phyloP scores from a whole-genome alignment of 2,329 filamentous ascomycete species.

The Polychaeton citri region DNA sequence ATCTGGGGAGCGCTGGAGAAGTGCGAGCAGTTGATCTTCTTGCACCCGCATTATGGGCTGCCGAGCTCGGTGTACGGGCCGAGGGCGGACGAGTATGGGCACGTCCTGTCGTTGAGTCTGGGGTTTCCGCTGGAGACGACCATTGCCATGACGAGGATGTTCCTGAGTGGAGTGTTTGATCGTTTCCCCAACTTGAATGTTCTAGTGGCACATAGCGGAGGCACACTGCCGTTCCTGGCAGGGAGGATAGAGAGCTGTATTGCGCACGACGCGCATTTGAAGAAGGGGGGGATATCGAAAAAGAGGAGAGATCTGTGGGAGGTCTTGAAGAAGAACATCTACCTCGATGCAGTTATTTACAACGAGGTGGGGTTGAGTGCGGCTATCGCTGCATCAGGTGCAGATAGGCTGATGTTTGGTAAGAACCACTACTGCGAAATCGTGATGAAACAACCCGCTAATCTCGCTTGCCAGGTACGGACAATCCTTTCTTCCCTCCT shows the following conservation, averaged over 20 bases:
- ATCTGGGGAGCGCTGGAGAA: constrained; percentile 58
- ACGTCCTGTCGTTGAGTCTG: constrained; percentile 72
- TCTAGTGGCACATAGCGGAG: constrained; percentile 76
- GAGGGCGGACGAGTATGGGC: constrained; percentile 59
- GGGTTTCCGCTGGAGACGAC: constrained; percentile 91
- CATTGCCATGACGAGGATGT: constrained; percentile 77
- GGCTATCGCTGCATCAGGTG: constrained; percentile 53
- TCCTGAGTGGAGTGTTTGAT: constrained; percentile 76
- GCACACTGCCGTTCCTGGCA: constrained; percentile 76
- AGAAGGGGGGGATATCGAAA: constrained; percentile 29
- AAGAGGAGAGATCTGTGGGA: constrained; percentile 50
- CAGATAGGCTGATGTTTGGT: constrained; percentile 63
- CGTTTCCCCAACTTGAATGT: constrained; percentile 55
- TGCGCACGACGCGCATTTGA: constrained; percentile 64
- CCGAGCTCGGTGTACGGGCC: constrained; percentile 69
- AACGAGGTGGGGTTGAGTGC: constrained; percentile 60
- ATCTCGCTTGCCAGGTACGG: constrained; percentile 48
- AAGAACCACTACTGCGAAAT: no score
- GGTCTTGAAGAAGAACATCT: constrained; percentile 60
- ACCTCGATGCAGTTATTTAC: constrained; percentile 78
- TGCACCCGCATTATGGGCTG: constrained; percentile 87
- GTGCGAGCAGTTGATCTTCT: constrained; percentile 55
- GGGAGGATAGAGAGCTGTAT: constrained; percentile 83
- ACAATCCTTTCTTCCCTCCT: constrained; percentile 78
- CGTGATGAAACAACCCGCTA: no score